Base-by-base conservation (phyloP, 2,329 filamentous ascomycete genomes). In the Neonectria neomacrospora region DNA sequence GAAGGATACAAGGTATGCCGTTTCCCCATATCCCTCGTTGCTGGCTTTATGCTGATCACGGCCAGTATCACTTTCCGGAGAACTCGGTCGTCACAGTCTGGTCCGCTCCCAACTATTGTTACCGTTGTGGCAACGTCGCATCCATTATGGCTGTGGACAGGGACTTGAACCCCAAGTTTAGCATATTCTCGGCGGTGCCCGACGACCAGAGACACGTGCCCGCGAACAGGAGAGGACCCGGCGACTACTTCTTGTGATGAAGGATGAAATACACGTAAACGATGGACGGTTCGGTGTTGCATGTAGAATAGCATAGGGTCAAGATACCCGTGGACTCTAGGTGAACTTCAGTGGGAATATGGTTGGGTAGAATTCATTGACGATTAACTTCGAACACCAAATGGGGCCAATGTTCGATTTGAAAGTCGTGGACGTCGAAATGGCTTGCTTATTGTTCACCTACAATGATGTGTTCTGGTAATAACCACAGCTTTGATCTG, bases 11-110 rank as follows among this genome's bases (percentile, higher is more conserved):
- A 99, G 85, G 92, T 97, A 74, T 66, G 78, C 69, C 12, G 16
- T 39, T 16, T 42, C 16, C 6, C 26, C 44, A 16, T 20, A 3
- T 5, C 14, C 14, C 11, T 8, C 28, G 11, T 32, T 34, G 47
- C 41, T 55, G 23, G 54, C 41, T n/a, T 34, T 14, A 6, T 66
- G 18, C 75, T 81, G 71, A 81, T 65, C 3, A 28, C 32, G 7
- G 54, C 34, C 60, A 93, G 88, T 98, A 96, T 78, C 95, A 98
- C 77, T 98, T 98, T 80, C 86, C 91, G 57, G 92, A 97, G 77
- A 95, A 96, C 80, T 96, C 96, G 12, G 94, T 97, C 44, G 94
- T 97, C 18, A 99, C 96, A 0, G 96, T 99, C 22, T 99, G 96
- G 96, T 97, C 94, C 63, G 96, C 96, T 3, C 96, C 96, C 5